These are phyloP conservation scores for Cucurbita moschata DNA, from an alignment of 306 rosid genomes.

Conservation along the genomic window DNA sequence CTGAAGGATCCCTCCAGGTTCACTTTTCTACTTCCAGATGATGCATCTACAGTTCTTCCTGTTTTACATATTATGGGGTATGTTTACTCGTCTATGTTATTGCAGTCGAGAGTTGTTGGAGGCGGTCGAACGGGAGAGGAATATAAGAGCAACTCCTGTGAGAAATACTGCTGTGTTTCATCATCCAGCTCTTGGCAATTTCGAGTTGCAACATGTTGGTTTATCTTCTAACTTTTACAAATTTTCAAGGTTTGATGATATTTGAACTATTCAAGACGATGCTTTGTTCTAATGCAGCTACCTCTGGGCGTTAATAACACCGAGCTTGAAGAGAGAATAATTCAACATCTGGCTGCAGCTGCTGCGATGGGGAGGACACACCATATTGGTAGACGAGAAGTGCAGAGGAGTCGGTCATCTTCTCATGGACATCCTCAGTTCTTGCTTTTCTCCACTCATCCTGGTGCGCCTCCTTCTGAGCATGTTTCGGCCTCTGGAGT, in stretches of 20 bases:
- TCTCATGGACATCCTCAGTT: constrained; percentile 50
- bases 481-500: constrained; percentile 23
- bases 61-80: not conserved
- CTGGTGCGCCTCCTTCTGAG: constrained; percentile 22
- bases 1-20: constrained; percentile 82
- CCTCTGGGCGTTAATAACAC: constrained; percentile 32
- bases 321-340: constrained; percentile 60
- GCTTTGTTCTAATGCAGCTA: constrained; percentile 28
- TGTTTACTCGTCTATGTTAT: constrained; percentile 10
- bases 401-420: constrained; percentile 26
- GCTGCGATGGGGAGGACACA: constrained; percentile 69
- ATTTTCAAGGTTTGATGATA: not conserved
- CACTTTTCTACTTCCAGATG: constrained; percentile 1
- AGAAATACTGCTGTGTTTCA: constrained; percentile 56
- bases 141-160: constrained; percentile 29
- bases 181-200: constrained; percentile 49
- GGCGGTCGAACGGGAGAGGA: constrained; percentile 70
- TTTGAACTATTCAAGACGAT: not conserved
- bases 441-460: constrained; percentile 40
- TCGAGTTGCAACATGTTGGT: constrained; percentile 59
- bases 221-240: not conserved
- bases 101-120: constrained; percentile 84
- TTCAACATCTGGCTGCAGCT: constrained; percentile 85
- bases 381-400: constrained; percentile 51
- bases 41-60: not conserved